Evolutionary conservation across 2,329 filamentous ascomycete species (phyloP).

Genomic region (Ophiostoma himal-ulmi): DNA sequence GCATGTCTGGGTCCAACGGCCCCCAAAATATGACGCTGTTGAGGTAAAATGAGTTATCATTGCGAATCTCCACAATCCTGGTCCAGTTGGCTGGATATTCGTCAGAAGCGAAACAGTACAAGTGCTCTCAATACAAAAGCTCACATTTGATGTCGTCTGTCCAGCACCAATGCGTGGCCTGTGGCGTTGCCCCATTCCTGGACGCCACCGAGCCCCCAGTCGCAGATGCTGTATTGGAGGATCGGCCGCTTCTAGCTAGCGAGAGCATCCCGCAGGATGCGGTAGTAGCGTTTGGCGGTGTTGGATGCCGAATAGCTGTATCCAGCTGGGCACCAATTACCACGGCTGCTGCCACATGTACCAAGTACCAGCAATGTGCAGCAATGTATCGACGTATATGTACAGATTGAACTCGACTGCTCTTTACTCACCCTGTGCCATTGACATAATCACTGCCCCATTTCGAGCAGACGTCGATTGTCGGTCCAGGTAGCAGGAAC

Average conservation of each 20-base stretch:
- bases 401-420: neutral
- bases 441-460: conserved; percentile 1
- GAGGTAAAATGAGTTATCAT: conserved; percentile 43
- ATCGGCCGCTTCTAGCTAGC: conserved; percentile 37
- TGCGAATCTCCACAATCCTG: conserved; percentile 38
- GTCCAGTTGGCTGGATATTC: conserved; percentile 21
- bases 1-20: conserved; percentile 47
- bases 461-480: conserved; percentile 22
- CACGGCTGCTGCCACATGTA: neutral
- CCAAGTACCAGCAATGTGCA: neutral
- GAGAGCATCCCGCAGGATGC: conserved; percentile 42
- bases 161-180: conserved; percentile 37
- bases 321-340: conserved; percentile 31
- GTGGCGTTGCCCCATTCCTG: conserved; percentile 41
- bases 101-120: neutral
- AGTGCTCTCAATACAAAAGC: neutral
- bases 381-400: neutral
- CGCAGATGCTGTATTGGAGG: conserved; percentile 42
- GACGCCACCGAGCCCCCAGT: conserved; percentile 42
- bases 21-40: conserved; percentile 44
- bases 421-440: neutral
- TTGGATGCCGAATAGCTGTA: conserved; percentile 44
- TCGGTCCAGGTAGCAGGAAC: conserved; percentile 22
- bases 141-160: conserved; percentile 27
- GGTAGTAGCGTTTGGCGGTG: conserved; percentile 42